phyloP scores from a whole-genome alignment of 345 rosid genomes.

The Populus alba region DNA sequence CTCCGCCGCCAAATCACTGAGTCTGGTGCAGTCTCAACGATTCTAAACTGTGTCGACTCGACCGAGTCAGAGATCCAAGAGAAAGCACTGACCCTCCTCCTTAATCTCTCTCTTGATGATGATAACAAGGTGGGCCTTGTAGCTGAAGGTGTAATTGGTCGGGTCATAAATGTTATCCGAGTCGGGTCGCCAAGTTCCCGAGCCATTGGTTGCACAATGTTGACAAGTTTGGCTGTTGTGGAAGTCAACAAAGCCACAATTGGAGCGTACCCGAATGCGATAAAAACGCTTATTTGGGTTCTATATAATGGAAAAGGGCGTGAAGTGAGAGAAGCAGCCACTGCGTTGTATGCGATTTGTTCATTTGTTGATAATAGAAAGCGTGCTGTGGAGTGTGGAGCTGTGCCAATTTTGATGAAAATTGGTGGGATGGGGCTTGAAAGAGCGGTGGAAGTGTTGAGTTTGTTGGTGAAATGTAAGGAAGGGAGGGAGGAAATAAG shows the following conservation, averaged over 20 bases:
- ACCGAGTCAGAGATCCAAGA: conserved; percentile 45
- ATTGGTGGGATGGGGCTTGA: conserved; percentile 66
- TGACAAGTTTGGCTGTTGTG: conserved; percentile 89
- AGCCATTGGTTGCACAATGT: conserved; percentile 76
- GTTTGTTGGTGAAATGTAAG: conserved; percentile 71
- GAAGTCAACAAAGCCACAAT: conserved; percentile 95
- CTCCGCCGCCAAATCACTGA: conserved; percentile 69
- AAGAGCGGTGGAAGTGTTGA: conserved; percentile 87
- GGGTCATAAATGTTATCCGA: conserved; percentile 52
- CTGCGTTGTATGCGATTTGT: conserved; percentile 79
- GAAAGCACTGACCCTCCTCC: conserved; percentile 75
- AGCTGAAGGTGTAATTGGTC: conserved; percentile 78
- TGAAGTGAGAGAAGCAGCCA: conserved; percentile 85
- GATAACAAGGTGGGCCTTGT: conserved; percentile 92
- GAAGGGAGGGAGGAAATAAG: conserved; percentile 85
- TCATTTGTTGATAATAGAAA: conserved; percentile 73
- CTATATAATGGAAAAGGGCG: conserved; percentile 57
- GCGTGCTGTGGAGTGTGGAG: conserved; percentile 65
- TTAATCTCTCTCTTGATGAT: conserved; percentile 86
- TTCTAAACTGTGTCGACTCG: conserved; percentile 55
- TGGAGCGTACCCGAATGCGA: conserved; percentile 75
- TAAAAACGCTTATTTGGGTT: conserved; percentile 55
- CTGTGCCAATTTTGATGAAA: conserved; percentile 58
- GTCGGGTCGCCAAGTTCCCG: conserved; percentile 61
- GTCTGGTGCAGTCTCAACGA: conserved; percentile 76